Percentiles rank a stretch among this genome's conserved stretches.
phyloP scores from a whole-genome alignment of 345 rosid genomes.

The Lepidium africanum region DNA sequence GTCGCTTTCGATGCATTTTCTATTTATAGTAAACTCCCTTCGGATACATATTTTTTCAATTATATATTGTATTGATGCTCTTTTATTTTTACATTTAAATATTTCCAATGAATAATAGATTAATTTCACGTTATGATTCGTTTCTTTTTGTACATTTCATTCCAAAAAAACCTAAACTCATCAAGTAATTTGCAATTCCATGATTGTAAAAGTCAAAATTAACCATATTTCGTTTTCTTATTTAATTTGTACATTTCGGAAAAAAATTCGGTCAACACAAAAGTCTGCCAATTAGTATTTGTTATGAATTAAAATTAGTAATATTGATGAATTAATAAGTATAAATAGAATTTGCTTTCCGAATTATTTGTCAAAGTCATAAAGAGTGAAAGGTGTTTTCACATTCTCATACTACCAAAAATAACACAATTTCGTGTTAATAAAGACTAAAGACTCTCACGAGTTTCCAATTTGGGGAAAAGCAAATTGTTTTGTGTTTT shows the following conservation, averaged over 20 bases:
- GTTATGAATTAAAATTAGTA: neutral
- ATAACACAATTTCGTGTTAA: slow-evolving; percentile 6
- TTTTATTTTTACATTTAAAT: neutral
- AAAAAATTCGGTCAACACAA: neutral
- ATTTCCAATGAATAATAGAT: neutral
- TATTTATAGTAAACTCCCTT: slow-evolving; percentile 15
- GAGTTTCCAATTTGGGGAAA: slow-evolving; percentile 21
- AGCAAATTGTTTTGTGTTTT: slow-evolving; percentile 16
- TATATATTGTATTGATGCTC: neutral
- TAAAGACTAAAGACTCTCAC: slow-evolving; percentile 20
- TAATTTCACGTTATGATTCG: neutral
- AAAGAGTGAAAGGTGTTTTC: slow-evolving; percentile 7
- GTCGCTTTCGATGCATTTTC: slow-evolving; percentile 26
- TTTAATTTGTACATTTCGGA: too few species aligned
- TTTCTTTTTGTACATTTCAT: too few species aligned
- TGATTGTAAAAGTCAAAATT: too few species aligned
- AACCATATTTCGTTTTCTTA: too few species aligned
- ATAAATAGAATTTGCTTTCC: neutral
- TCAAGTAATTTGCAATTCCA: too few species aligned
- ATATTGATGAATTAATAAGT: neutral
- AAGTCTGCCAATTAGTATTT: neutral
- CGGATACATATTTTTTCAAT: neutral
- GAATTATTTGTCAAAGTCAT: neutral
- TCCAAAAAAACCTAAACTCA: too few species aligned
- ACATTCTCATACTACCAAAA: neutral